Percentiles rank a stretch among this genome's conserved stretches.
Conservation (phyloP, 202 grass and related monocot species). For the Elaeis oleifera region DNA sequence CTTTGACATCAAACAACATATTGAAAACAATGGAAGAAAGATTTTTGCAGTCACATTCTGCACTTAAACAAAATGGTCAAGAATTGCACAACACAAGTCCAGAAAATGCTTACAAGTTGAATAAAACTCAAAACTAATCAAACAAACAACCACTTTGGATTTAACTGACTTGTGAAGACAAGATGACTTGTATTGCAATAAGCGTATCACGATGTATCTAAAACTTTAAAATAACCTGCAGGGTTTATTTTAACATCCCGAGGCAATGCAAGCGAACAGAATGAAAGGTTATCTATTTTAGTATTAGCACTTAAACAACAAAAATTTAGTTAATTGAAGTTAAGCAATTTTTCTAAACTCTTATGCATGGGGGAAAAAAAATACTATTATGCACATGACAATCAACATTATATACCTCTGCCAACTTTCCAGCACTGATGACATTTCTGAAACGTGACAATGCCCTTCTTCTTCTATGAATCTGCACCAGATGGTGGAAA, state of each 20-base stretch:
- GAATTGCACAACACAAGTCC: not conserved
- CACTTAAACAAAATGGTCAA: constrained; percentile 14
- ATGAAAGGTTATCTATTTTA: too few relatives aligned
- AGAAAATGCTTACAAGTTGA: too few relatives aligned
- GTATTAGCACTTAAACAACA: too few relatives aligned
- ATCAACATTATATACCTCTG: constrained; percentile 52
- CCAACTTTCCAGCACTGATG: constrained; percentile 43
- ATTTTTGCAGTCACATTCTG: constrained; percentile 75
- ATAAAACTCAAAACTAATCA: too few relatives aligned
- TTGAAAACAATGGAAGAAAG: constrained; percentile 92
- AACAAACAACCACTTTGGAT: too few relatives aligned
- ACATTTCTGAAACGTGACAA: constrained; percentile 66
- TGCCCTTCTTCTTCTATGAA: constrained; percentile 78
- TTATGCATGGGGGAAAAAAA: not conserved
- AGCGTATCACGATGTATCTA: too few relatives aligned
- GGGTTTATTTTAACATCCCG: too few relatives aligned
- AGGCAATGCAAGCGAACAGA: too few relatives aligned
- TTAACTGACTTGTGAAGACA: too few relatives aligned
- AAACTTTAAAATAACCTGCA: too few relatives aligned
- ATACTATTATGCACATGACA: constrained; percentile 3
- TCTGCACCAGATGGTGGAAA: constrained; percentile 36
- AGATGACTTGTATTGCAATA: too few relatives aligned
- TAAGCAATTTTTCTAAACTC: not conserved
- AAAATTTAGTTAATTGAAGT: not conserved
- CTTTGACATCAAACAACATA: constrained; percentile 79